These are phyloP conservation scores for Candida taoyuanica DNA, from an alignment of 805 yeast species.

Conservation along the genomic window DNA sequence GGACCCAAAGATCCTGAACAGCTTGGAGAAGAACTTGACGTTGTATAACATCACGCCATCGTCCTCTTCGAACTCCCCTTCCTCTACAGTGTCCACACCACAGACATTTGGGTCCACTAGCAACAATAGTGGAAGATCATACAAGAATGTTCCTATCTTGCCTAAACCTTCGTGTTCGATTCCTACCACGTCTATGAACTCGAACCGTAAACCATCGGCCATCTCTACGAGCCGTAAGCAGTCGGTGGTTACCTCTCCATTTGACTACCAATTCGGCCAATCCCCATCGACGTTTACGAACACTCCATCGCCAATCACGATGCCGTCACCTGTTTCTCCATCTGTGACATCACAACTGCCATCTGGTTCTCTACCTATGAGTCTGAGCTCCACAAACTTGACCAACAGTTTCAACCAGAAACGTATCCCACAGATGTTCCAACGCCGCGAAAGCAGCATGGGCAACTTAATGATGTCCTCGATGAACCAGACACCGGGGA, in stretches of 20 bases:
- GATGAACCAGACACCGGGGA: too few relatives aligned
- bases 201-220: slow-evolving; percentile 3
- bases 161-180: slow-evolving; percentile 25
- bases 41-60: slow-evolving; percentile 22
- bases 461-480: slow-evolving; percentile 1
- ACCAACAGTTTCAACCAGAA: slow-evolving; percentile 27
- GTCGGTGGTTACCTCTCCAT: slow-evolving; percentile 16
- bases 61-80: slow-evolving; percentile 22
- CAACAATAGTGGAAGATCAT: slow-evolving; percentile 10
- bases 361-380: slow-evolving; percentile 20
- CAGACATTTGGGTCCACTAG: slow-evolving; percentile 5
- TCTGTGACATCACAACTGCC: slow-evolving; percentile 11
- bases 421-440: slow-evolving; percentile 27
- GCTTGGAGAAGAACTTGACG: slow-evolving; percentile 22
- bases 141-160: slow-evolving; percentile 26
- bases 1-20: slow-evolving; percentile 14
- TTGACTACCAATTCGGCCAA: slow-evolving; percentile 12
- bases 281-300: slow-evolving; percentile 21
- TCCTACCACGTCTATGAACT: slow-evolving; percentile 2
- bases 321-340: slow-evolving; percentile 27
- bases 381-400: slow-evolving; percentile 20
- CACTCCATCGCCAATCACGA: slow-evolving; percentile 25
- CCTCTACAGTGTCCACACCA: slow-evolving; percentile 11
- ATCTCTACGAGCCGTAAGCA: slow-evolving; percentile 4
- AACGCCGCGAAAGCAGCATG: slow-evolving; percentile 10